Percentiles rank a stretch among this genome's conserved stretches.
phyloP scores from a whole-genome alignment of 2,329 filamentous ascomycete genomes.

The Aspergillus ibericus region DNA sequence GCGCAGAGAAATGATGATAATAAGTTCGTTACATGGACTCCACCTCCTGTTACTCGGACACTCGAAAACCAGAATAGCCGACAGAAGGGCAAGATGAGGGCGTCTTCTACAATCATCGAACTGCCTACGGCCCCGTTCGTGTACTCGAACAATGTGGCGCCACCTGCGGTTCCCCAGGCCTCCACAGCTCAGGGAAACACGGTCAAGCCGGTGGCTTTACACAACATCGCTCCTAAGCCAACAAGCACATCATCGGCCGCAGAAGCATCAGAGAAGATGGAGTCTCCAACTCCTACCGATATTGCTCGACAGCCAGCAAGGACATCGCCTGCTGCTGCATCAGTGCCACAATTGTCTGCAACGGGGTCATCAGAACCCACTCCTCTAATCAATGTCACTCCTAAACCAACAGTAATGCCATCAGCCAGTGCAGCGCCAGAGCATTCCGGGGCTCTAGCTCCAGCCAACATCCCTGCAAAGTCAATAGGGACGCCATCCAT shows the following conservation, averaged over 20 bases:
- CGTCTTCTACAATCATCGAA: conserved; percentile 27
- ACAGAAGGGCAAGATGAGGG: conserved; percentile 19
- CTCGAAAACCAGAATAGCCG: conserved; percentile 8
- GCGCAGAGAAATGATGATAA: conserved; percentile 17
- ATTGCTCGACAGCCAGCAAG: neutral
- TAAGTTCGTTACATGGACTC: conserved; percentile 12
- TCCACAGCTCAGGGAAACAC: conserved; percentile 4
- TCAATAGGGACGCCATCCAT: conserved; percentile 5
- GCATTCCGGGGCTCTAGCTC: neutral
- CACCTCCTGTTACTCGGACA: conserved; percentile 4
- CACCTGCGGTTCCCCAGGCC: conserved; percentile 9
- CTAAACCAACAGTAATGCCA: conserved; percentile 12
- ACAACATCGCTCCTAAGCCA: conserved; percentile 18
- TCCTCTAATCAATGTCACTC: conserved; percentile 15
- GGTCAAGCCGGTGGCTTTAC: conserved; percentile 6
- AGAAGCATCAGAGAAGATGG: neutral
- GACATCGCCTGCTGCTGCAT: neutral
- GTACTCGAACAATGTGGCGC: conserved; percentile 14
- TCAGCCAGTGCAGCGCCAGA: neutral
- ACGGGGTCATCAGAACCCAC: neutral
- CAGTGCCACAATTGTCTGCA: neutral
- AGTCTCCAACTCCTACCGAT: neutral
- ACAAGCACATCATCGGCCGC: conserved; percentile 1
- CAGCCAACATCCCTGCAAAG: conserved; percentile 18
- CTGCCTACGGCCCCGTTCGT: conserved; percentile 26